Conservation (phyloP, 2,329 filamentous ascomycete species). For the Beauveria pseudobassiana region DNA sequence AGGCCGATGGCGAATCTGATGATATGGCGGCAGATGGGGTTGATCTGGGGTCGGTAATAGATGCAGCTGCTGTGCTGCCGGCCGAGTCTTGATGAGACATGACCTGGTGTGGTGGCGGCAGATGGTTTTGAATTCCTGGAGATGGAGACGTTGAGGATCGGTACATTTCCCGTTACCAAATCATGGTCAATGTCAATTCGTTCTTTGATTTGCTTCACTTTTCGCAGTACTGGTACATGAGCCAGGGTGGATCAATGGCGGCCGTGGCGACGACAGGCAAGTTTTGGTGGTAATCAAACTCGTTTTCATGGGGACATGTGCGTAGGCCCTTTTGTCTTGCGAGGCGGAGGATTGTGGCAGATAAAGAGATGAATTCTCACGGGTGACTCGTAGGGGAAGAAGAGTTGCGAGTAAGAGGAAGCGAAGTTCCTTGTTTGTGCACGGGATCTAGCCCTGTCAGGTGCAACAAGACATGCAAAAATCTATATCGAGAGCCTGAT, state of each 20-base stretch:
- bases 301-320: too few species aligned
- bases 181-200: not conserved
- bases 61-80: not conserved
- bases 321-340: too few species aligned
- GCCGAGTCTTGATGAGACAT: not conserved
- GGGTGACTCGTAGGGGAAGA: not conserved
- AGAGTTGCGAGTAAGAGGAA: not conserved
- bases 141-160: not conserved
- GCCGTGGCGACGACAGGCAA: too few species aligned
- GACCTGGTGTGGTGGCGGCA: not conserved
- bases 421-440: not conserved
- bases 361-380: not conserved
- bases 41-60: not conserved
- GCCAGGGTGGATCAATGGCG: not conserved
- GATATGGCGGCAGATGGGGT: not conserved
- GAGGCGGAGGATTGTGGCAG: too few species aligned
- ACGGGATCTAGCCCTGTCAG: not conserved
- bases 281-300: too few species aligned
- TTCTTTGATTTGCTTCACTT: not conserved
- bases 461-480: too few species aligned
- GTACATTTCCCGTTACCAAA: not conserved
- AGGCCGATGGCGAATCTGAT: not conserved
- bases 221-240: not conserved
- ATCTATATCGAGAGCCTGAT: not conserved
- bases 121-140: not conserved